Conservation (phyloP, 805 yeast species). For the Torulaspora maleeae region DNA sequence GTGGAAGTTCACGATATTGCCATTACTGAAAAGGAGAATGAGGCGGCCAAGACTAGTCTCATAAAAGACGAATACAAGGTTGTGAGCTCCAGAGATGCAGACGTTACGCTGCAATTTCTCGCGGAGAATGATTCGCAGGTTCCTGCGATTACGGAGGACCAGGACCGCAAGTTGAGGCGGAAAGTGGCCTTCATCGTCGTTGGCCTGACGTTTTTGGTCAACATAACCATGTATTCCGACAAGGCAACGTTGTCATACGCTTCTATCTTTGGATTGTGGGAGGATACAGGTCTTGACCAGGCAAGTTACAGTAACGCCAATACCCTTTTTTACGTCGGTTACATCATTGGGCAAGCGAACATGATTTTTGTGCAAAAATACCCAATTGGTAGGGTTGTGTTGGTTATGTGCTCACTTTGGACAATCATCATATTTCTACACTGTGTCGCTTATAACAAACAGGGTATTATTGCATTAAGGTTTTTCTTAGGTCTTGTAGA, state of each 20-base stretch:
- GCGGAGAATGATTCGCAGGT: slow-evolving; percentile 33
- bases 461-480: slow-evolving; percentile 45
- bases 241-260: slow-evolving; percentile 49
- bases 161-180: slow-evolving; percentile 38
- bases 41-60: background rate
- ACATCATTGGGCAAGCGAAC: slow-evolving; percentile 45
- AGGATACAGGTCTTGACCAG: slow-evolving; percentile 43
- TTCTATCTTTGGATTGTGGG: slow-evolving; percentile 45
- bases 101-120: slow-evolving; percentile 39
- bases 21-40: background rate
- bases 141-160: slow-evolving; percentile 41
- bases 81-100: slow-evolving; percentile 38
- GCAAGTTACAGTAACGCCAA: slow-evolving; percentile 45
- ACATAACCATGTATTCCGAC: slow-evolving; percentile 46
- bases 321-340: slow-evolving; percentile 52
- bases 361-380: slow-evolving; percentile 42
- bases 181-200: slow-evolving; percentile 39
- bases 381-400: slow-evolving; percentile 40
- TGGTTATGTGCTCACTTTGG: slow-evolving; percentile 42
- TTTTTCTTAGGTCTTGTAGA: slow-evolving; percentile 51
- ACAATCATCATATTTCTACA: slow-evolving; percentile 43
- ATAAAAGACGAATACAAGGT: slow-evolving; percentile 20
- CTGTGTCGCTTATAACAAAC: slow-evolving; percentile 43
- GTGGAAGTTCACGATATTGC: slow-evolving; percentile 1
- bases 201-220: slow-evolving; percentile 38